A percentile compares a stretch with the other conserved stretches of the same genome.
phyloP scores from a whole-genome alignment of 139 green algal species.

The Marvania coccoides region DNA sequence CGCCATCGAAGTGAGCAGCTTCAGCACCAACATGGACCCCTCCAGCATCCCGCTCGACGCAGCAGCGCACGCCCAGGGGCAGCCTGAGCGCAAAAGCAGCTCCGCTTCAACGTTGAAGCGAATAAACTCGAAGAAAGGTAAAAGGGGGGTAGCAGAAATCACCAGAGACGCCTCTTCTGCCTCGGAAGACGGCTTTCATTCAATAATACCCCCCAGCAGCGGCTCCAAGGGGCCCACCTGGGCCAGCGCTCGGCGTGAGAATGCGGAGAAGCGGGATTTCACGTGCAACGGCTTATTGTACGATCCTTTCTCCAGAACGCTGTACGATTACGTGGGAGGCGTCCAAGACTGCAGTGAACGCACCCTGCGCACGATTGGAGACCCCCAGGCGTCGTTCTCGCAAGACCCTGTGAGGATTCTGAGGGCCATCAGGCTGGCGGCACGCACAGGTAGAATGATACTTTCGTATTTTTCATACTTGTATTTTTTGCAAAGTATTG shows the following conservation, averaged over 20 bases:
- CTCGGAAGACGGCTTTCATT: too few species aligned
- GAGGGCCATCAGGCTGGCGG: constrained; percentile 48
- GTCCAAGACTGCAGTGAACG: constrained; percentile 31
- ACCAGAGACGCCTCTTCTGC: too few species aligned
- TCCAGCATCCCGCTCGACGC: neutral
- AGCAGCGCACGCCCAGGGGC: too few species aligned
- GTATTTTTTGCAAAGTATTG: too few species aligned
- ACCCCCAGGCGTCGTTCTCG: constrained; percentile 27
- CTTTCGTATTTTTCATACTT: too few species aligned
- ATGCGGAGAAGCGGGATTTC: constrained; percentile 57
- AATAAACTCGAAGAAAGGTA: too few species aligned
- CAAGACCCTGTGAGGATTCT: constrained; percentile 51
- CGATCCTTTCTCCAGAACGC: constrained; percentile 45
- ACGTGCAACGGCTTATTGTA: constrained; percentile 67
- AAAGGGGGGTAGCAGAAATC: too few species aligned
- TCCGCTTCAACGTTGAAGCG: too few species aligned
- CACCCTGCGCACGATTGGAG: constrained; percentile 31
- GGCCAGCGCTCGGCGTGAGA: constrained; percentile 23
- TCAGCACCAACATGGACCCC: constrained; percentile 18
- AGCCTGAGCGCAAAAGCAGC: too few species aligned
- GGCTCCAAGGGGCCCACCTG: constrained; percentile 5
- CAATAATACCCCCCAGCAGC: neutral
- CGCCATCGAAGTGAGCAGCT: constrained; percentile 44
- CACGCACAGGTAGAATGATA: constrained; percentile 22
- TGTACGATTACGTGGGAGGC: constrained; percentile 59